Conservation (phyloP, 2,329 filamentous ascomycete genomes). For the Colletotrichum neosansevieriae region DNA sequence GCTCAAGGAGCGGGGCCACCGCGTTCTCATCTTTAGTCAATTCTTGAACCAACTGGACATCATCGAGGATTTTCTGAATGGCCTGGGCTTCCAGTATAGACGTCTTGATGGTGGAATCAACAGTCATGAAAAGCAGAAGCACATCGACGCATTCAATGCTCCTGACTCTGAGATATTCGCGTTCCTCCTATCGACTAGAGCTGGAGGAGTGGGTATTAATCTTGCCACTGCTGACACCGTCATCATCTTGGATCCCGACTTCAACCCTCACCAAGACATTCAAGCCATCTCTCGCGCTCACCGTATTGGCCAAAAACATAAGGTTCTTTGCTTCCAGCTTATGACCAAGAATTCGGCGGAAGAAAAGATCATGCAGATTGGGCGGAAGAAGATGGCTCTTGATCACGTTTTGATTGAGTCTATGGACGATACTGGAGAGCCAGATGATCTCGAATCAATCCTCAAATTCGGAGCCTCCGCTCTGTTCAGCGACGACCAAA, state of each 20-base stretch:
- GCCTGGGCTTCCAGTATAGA: constrained; percentile 78
- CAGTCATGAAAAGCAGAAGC: constrained; percentile 89
- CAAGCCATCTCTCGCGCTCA: constrained; percentile 95
- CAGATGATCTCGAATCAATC: constrained; percentile 86
- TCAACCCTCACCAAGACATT: constrained; percentile 98
- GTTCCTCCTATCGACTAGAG: constrained; percentile 92
- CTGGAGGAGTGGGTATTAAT: constrained; percentile 97
- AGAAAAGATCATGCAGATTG: constrained; percentile 96
- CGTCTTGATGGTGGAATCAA: constrained; percentile 88
- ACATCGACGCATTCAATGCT: constrained; percentile 94
- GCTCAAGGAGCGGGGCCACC: constrained; percentile 84
- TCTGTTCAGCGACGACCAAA: constrained; percentile 79
- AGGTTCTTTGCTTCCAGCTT: constrained; percentile 94
- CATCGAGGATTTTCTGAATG: constrained; percentile 89
- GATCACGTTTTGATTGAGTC: constrained; percentile 95
- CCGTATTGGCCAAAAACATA: constrained; percentile 95
- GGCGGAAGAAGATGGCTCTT: constrained; percentile 93
- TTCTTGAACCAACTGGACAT: constrained; percentile 91
- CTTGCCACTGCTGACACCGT: constrained; percentile 97
- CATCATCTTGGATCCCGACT: constrained; percentile 96
- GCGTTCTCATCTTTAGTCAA: constrained; percentile 95
- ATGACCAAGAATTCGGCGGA: constrained; percentile 91
- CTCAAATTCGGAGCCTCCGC: constrained; percentile 88
- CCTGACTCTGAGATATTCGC: constrained; percentile 86
- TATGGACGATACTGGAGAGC: constrained; percentile 87